Base-by-base conservation (phyloP, 495 filamentous ascomycete species). In the Amorphotheca resinae region DNA sequence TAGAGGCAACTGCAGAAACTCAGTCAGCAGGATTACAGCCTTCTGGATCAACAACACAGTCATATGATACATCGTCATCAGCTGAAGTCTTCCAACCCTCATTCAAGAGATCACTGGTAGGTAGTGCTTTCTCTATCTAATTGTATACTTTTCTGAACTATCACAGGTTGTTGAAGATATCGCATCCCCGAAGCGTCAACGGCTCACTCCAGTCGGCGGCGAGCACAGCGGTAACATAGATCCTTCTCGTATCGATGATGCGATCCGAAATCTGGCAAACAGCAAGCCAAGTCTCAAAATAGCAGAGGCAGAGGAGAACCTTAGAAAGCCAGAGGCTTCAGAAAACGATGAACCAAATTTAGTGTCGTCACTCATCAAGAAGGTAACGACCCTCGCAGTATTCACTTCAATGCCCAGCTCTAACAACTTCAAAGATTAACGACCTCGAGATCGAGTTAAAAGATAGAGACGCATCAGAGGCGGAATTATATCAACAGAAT, bases 181-280 rank as follows among this genome's bases (percentile, higher is more conserved):
- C 6, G 49, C 46, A 11, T 47, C 53, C 6, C 32, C 53, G 1
- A 56, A 56, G 32, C 42, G 53, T 4, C 49, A 49, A 33, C 45
- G 46, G 41, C 16, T 50, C 8, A 44, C 38, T 12, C 49, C 49
- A 9, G 5, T 32, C 23, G 26, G 37, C 18, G 44, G 22, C 12
- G 52, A 46, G 18, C 2, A 21, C 32, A 25, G 12, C 12, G 20
- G 26, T 6, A 32, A 7, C 25, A 31, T 22, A 1, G 12, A 44
- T 25, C n/a, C n/a, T 21, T 34, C 42, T 16, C 23, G 33, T 21
- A 35, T 44, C 14, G 38, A 41, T 25, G 44, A 42, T 11, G 42
- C 33, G 2, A 16, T 41, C 25, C 23, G 30, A 11, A 18, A 21
- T 16, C 25, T 11, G 11, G 20, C 5, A 5, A 21, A 15, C 4